Percentiles rank a stretch among this genome's conserved stretches.
Conservation (phyloP, 2,329 filamentous ascomycete genomes). For the Penicillium rolfsii region DNA sequence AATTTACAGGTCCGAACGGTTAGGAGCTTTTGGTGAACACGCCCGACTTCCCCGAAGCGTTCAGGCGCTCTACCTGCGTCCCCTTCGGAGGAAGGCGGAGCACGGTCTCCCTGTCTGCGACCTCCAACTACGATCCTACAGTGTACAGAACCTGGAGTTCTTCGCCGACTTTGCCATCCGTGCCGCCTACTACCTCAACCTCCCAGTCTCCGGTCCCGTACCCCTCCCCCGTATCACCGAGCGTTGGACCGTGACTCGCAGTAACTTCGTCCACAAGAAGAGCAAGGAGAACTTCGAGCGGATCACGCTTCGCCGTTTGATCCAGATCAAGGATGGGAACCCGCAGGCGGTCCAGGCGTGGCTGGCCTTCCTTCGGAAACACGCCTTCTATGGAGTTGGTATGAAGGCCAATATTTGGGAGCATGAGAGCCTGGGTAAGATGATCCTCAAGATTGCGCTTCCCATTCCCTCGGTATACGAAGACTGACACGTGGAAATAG, state of each 20-base stretch:
- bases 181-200: conserved; percentile 88
- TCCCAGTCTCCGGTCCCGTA: conserved; percentile 82
- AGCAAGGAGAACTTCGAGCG: conserved; percentile 97
- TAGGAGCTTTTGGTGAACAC: conserved; percentile 38
- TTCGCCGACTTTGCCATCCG: conserved; percentile 93
- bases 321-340: conserved; percentile 91
- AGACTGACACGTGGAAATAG: conserved; percentile 32
- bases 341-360: conserved; percentile 87
- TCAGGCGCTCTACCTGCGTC: conserved; percentile 82
- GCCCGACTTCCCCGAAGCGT: conserved; percentile 74
- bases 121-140: conserved; percentile 91
- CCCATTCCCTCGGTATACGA: neutral
- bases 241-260: conserved; percentile 89
- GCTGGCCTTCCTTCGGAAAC: conserved; percentile 88
- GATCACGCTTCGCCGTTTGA: conserved; percentile 79
- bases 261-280: conserved; percentile 95
- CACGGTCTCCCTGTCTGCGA: conserved; percentile 85
- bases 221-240: conserved; percentile 85
- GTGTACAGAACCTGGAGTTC: conserved; percentile 85
- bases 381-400: conserved; percentile 92
- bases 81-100: conserved; percentile 72
- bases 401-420: conserved; percentile 99
- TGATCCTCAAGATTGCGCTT: conserved; percentile 4
- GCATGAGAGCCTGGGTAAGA: conserved; percentile 70
- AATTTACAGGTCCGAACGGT: conserved; percentile 39